Conservation (phyloP, 1,284 basidiomycete species). For the Ceratobasidium papillatum region DNA sequence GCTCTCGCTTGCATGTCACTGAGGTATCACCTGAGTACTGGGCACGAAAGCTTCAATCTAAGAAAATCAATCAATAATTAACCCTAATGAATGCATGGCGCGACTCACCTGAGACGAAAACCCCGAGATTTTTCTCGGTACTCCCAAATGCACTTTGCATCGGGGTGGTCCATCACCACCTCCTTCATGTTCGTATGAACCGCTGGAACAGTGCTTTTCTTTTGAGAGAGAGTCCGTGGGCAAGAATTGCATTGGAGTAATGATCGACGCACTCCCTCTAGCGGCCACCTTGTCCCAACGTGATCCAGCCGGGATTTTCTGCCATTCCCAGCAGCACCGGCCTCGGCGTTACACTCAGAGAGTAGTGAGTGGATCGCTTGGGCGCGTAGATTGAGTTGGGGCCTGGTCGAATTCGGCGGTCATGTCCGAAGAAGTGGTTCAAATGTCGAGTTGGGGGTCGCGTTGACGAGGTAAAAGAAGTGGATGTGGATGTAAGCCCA, state of each 20-base stretch:
- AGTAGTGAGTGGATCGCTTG: too few relatives aligned
- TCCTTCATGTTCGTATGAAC: slow-evolving; percentile 95
- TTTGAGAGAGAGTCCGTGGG: too few relatives aligned
- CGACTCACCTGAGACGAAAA: slow-evolving; percentile 58
- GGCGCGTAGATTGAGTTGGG: slow-evolving; percentile 94
- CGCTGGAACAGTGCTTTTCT: slow-evolving; percentile 96
- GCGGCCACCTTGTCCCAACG: too few relatives aligned
- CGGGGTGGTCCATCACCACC: slow-evolving; percentile 93
- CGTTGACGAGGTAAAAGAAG: slow-evolving; percentile 94
- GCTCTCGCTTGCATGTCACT: slow-evolving; percentile 96
- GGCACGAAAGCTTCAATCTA: slow-evolving; percentile 87
- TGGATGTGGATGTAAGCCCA: slow-evolving; percentile 98
- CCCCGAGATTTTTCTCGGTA: slow-evolving; percentile 88
- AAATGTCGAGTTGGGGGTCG: slow-evolving; percentile 75
- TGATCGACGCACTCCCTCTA: too few relatives aligned
- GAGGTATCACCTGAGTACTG: slow-evolving; percentile 98
- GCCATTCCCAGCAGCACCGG: too few relatives aligned
- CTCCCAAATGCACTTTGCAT: slow-evolving; percentile 96
- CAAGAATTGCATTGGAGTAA: too few relatives aligned
- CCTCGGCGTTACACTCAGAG: too few relatives aligned
- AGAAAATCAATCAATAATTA: slow-evolving; percentile 48
- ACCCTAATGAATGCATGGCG: too few relatives aligned
- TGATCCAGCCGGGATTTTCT: too few relatives aligned
- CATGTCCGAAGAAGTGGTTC: slow-evolving; percentile 98
- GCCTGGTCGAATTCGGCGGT: slow-evolving; percentile 99